Conservation (phyloP, 2,329 filamentous ascomycete species). For the Basipetospora chlamydospora region DNA sequence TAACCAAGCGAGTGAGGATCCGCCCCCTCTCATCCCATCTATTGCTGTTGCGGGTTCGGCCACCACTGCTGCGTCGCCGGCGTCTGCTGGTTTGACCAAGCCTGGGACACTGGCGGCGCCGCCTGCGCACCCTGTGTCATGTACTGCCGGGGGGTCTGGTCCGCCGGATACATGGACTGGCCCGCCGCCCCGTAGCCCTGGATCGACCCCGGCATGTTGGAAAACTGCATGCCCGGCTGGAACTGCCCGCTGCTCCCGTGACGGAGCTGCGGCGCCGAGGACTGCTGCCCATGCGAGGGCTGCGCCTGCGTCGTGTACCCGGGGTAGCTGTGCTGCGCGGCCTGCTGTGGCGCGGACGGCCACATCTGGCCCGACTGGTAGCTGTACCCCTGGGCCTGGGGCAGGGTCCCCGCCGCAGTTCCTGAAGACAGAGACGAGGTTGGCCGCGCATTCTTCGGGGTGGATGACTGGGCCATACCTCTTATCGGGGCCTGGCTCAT, state of each 20-base stretch:
- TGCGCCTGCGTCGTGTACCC: constrained; percentile 39
- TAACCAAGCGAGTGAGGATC: no score
- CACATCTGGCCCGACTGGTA: constrained; percentile 52
- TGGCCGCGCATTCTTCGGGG: constrained; percentile 52
- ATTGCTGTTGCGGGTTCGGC: constrained; percentile 32
- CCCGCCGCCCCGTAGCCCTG: constrained; percentile 37
- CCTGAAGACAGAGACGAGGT: constrained; percentile 37
- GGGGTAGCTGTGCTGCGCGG: constrained; percentile 39
- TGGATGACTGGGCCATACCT: constrained; percentile 37
- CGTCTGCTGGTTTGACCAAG: constrained; percentile 47
- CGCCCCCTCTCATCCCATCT: no score
- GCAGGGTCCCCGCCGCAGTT: constrained; percentile 34
- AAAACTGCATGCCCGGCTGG: constrained; percentile 45
- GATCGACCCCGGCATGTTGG: constrained; percentile 45
- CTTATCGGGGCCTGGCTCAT: constrained; percentile 60
- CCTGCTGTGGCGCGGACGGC: constrained; percentile 53
- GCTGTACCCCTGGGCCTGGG: constrained; percentile 41
- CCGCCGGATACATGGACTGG: constrained; percentile 44
- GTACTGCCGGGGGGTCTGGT: constrained; percentile 51
- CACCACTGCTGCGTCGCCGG: constrained; percentile 42
- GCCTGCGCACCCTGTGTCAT: constrained; percentile 47
- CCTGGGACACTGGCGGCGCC: constrained; percentile 34
- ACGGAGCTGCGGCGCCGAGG: constrained; percentile 44
- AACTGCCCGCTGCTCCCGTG: constrained; percentile 42
- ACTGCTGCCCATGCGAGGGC: constrained; percentile 34